A percentile compares a stretch with the other conserved stretches of the same genome.
Conservation (phyloP, 768 basidiomycete species). For the Trametes maxima region DNA sequence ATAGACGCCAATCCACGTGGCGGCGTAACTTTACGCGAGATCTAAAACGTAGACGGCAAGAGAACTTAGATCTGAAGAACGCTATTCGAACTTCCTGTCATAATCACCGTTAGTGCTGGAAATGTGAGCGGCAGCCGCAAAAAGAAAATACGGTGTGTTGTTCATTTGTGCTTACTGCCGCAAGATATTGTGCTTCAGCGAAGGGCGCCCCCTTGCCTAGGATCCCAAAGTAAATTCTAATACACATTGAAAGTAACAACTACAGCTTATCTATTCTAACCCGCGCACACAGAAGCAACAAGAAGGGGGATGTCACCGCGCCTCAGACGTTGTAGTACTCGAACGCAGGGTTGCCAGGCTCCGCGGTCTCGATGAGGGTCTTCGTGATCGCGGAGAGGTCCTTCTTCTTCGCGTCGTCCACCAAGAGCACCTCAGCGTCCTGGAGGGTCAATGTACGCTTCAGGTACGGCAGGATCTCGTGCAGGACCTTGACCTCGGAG, state of each 20-base stretch:
- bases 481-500: slow-evolving; percentile 75
- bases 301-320: not conserved
- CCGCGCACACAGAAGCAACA: not conserved
- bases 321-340: slow-evolving; percentile 77
- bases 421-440: slow-evolving; percentile 70
- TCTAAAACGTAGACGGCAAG: too few relatives aligned
- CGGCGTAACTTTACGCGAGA: too few relatives aligned
- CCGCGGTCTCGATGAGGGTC: slow-evolving; percentile 78
- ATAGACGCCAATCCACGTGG: too few relatives aligned
- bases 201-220: not conserved
- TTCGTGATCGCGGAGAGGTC: slow-evolving; percentile 62
- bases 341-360: slow-evolving; percentile 85
- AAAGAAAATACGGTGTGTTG: too few relatives aligned
- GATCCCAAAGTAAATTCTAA: slow-evolving; percentile 2
- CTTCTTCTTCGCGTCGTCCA: slow-evolving; percentile 64
- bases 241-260: slow-evolving; percentile 20
- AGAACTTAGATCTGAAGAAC: too few relatives aligned
- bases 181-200: too few relatives aligned
- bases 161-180: too few relatives aligned
- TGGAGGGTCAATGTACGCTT: slow-evolving; percentile 72
- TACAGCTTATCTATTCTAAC: slow-evolving; percentile 18
- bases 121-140: too few relatives aligned
- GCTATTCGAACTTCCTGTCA: too few relatives aligned
- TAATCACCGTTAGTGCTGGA: too few relatives aligned
- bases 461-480: slow-evolving; percentile 76